Conservation (phyloP, 805 yeast genomes). For the Candida piceae region DNA sequence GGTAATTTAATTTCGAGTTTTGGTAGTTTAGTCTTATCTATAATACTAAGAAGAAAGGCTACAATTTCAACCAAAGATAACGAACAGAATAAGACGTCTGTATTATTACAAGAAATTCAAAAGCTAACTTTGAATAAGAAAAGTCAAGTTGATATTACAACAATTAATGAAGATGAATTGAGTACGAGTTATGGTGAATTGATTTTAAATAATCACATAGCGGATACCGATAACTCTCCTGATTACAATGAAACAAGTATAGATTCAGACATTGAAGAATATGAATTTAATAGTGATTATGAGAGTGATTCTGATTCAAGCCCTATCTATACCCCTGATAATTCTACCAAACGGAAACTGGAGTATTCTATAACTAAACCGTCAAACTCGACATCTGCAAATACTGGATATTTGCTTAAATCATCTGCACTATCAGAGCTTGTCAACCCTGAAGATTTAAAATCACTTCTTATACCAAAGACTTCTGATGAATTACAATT, state of each 20-base stretch:
- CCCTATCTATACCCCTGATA: background rate
- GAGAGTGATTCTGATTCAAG: slow-evolving; percentile 9
- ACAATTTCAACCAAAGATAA: background rate
- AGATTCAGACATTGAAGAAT: slow-evolving; percentile 4
- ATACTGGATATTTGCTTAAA: background rate
- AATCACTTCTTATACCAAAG: slow-evolving; percentile 20
- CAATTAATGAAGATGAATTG: slow-evolving; percentile 8
- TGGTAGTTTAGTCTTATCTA: slow-evolving; percentile 2
- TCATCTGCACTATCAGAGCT: slow-evolving; percentile 13
- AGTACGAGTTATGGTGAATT: slow-evolving; percentile 7
- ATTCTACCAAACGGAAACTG: background rate
- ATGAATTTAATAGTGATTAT: slow-evolving; percentile 13
- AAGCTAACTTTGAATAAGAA: background rate
- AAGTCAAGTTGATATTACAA: slow-evolving; percentile 2
- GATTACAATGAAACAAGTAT: no score
- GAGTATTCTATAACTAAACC: no score
- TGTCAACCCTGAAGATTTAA: slow-evolving; percentile 21
- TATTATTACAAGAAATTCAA: no score
- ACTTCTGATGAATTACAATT: slow-evolving; percentile 22
- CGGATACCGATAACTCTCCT: slow-evolving; percentile 9
- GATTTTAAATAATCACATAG: slow-evolving; percentile 7
- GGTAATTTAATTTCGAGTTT: slow-evolving; percentile 4
- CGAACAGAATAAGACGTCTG: background rate
- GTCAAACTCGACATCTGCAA: background rate
- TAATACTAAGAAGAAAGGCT: slow-evolving; percentile 18